phyloP scores from a whole-genome alignment of 208 protist species.

The Leishmania martiniquensis region DNA sequence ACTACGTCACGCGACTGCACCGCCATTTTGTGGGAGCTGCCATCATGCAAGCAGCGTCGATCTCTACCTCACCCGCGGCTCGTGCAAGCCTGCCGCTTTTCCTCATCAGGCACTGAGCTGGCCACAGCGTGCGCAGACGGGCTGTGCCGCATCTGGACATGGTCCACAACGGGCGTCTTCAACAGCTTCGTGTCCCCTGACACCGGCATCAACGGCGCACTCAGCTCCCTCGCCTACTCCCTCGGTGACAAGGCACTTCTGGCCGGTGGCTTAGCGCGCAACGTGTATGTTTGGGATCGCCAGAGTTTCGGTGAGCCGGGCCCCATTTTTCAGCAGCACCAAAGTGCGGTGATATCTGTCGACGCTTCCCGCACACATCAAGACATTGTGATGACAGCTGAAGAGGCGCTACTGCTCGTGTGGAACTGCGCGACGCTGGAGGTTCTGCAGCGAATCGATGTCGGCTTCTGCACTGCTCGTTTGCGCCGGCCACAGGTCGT shows the following conservation, averaged over 20 bases:
- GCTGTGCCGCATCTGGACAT: conserved; percentile 35
- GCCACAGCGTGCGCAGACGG: conserved; percentile 37
- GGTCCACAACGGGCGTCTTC: conserved; percentile 9
- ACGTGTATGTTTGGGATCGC: conserved; percentile 22
- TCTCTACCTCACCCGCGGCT: conserved; percentile 34
- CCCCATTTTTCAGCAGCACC: conserved; percentile 4
- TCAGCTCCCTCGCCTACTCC: conserved; percentile 22
- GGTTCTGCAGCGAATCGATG: conserved; percentile 16
- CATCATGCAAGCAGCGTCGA: conserved; percentile 33
- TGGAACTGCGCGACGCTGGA: conserved; percentile 26
- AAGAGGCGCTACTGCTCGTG: conserved; percentile 30
- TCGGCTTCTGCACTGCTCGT: conserved; percentile 1
- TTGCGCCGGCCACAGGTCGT: neutral
- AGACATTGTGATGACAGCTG: conserved; percentile 26
- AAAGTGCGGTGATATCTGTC: conserved; percentile 12
- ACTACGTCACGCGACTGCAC: conserved; percentile 34
- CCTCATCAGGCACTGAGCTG: conserved; percentile 9
- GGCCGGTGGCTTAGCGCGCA: conserved; percentile 5
- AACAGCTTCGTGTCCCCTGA: conserved; percentile 12
- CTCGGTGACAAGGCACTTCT: conserved; percentile 7
- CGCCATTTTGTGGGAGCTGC: conserved; percentile 34
- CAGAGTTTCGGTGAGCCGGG: conserved; percentile 2
- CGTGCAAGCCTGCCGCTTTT: conserved; percentile 35
- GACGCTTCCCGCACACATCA: conserved; percentile 7
- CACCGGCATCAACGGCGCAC: conserved; percentile 16